phyloP scores from a whole-genome alignment of 306 rosid genomes.

The Vigna unguiculata region DNA sequence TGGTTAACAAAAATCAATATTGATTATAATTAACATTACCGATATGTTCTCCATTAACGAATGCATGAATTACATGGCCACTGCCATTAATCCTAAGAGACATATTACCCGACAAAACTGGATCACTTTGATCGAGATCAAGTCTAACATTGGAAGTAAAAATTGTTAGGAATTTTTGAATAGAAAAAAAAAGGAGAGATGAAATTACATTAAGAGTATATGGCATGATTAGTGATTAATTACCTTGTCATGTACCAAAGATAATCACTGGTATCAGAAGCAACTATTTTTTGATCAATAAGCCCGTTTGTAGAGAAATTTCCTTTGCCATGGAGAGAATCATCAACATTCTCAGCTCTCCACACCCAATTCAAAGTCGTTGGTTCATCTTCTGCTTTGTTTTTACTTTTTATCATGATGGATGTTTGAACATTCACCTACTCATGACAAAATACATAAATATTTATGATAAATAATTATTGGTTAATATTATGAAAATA shows the following conservation, averaged over 20 bases:
- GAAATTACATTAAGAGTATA: neutral
- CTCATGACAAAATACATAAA: neutral
- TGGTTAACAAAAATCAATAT: neutral
- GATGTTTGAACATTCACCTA: constrained; percentile 66
- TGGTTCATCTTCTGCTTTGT: constrained; percentile 58
- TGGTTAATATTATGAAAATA: too few species aligned
- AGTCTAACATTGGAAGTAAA: constrained; percentile 41
- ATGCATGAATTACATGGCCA: constrained; percentile 56
- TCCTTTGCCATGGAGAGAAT: constrained; percentile 43
- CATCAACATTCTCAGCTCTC: constrained; percentile 52
- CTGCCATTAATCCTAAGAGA: constrained; percentile 50
- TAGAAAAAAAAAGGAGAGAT: neutral
- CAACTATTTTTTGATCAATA: constrained; percentile 52
- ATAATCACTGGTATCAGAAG: constrained; percentile 54
- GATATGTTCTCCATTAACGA: constrained; percentile 54
- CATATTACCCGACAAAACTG: constrained; percentile 52
- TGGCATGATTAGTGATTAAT: too few species aligned
- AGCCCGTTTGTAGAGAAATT: constrained; percentile 20
- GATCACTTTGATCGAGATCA: constrained; percentile 44
- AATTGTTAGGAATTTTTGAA: neutral
- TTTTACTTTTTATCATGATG: constrained; percentile 47
- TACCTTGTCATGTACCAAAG: constrained; percentile 72
- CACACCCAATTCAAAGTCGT: constrained; percentile 50
- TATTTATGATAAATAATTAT: too few species aligned
- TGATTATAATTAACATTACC: constrained; percentile 52